These are phyloP conservation scores for Leptographium lundbergii DNA, from an alignment of 2,329 filamentous ascomycete genomes.

Conservation along the genomic window DNA sequence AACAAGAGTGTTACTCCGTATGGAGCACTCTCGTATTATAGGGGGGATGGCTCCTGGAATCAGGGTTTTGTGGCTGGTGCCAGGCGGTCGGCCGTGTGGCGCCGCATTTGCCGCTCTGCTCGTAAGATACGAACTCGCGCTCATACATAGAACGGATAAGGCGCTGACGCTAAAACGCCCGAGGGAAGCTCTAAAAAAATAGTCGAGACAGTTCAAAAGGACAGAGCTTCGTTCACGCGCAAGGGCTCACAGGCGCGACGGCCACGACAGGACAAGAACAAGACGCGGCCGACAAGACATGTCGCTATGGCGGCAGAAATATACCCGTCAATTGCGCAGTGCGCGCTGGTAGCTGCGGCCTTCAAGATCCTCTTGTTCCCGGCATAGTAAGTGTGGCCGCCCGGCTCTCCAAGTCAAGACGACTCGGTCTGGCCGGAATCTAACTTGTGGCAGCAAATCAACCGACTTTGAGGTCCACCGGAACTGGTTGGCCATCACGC, in stretches of 20 bases:
- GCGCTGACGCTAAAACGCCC: neutral
- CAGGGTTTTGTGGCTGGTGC: neutral
- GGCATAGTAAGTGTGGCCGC: constrained; percentile 54
- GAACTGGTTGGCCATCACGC: constrained; percentile 94
- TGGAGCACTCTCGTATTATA: neutral
- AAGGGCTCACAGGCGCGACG: neutral
- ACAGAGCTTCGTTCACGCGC: neutral
- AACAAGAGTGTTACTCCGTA: neutral
- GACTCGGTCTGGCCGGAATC: neutral
- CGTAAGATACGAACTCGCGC: no score
- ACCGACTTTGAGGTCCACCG: constrained; percentile 98
- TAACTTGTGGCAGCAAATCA: constrained; percentile 58
- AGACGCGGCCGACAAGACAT: constrained; percentile 2
- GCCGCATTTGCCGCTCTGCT: neutral
- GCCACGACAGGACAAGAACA: neutral
- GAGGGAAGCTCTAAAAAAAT: neutral
- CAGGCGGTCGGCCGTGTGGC: neutral
- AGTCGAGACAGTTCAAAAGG: neutral
- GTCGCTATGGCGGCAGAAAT: constrained; percentile 53
- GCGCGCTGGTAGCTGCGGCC: constrained; percentile 71
- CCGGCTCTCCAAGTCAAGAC: neutral
- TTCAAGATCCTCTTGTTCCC: constrained; percentile 89
- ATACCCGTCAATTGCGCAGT: constrained; percentile 81
- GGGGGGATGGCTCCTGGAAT: neutral
- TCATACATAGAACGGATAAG: no score